Base-by-base conservation (phyloP, 371 early-diverging fungal genomes). In the Enteropsectra breve region DNA sequence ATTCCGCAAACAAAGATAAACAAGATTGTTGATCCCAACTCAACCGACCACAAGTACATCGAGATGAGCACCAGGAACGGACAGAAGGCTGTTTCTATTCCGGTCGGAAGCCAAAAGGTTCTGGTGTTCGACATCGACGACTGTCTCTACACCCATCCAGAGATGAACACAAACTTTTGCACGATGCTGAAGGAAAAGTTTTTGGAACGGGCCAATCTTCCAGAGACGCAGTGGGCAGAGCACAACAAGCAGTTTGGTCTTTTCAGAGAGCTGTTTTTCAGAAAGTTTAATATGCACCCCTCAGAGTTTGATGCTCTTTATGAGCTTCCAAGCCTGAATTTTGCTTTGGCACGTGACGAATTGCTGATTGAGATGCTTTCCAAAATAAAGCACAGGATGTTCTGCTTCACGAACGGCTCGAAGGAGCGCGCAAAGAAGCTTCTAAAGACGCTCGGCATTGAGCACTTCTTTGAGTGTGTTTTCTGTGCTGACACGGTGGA, bases 61-160 rank as follows among this genome's bases (percentile, higher is more conserved):
- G 57, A 57, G 26, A 57, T 57, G 57, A 18, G 48, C 8, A 57
- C 46, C 21, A 18, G 57, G 32, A 57, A 32, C 26, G 11, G 8
- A 8, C 11, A 33, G 8, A 11, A n/a, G 48, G 38, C 8, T 15
- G 8, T 6, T 13, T 21, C 57, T 18, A 21, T 13, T 34, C 57
- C 57, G 36, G 37, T 72, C 30, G 54, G 54, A 38, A 29, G 38
- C 0, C 63, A 69, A 15, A 21, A 34, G 6, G 33, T 64, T n/a
- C 56, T 72, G 45, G 1, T 72, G 33, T 72, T 62, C 54, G 73
- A 72, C 49, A 72, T 72, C n/a, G 73, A 72, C 57, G 66, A 68
- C 34, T 59, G 60, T 21, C 47, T 72, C 0, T 72, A 69, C 45
- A 47, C 66, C n/a, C 29, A 26, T 40, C 49, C 63, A 29, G 56